Base-by-base conservation (phyloP, 805 yeast species). In the Yarrowia sp. region DNA sequence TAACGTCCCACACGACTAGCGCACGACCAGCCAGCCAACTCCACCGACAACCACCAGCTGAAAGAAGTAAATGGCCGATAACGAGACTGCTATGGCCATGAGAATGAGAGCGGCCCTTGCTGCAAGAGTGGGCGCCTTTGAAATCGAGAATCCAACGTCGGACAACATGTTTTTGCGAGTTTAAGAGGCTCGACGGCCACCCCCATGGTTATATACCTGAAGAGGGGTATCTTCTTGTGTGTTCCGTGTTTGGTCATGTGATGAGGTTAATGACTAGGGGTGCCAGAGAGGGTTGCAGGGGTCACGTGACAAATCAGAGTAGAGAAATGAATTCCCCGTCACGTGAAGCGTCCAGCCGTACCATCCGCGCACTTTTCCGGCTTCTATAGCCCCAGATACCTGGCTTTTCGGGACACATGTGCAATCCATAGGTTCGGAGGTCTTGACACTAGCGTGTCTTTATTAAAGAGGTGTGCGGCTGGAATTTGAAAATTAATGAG, bases 41-140 rank as follows among this genome's bases (percentile, higher is more conserved):
- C 61, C 61, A 6, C 61, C 61, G 4, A 40, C 61, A n/a, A 55
- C 44, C 44, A 55, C 61, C 10, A 55, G 46, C 20, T 55, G 61
- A 55, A 55, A 55, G 46, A 55, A 55, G n/a, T 14, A 55, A 40
- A 55, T 40, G 15, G 20, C 61, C 36, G 61, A 20, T 9, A 55
- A 19, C 20, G 61, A 55, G 36, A 55, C 46, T 9, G 46, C 34
- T 3, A 55, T 55, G 36, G 61, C 61, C 61, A 39, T 9, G 12
- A 55, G 46, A 24, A 55, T 55, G 10, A 55, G 20, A 1, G 61
- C 46, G 8, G 46, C 61, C 12, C 61, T 20, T n/a, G 61, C 61
- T 6, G 61, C 61, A 12, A 55, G 34, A 4, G 61, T 5, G 7
- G 61, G 61, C 12, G 61, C 61, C 61, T 55, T 55, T 9, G 46